These are phyloP conservation scores for Suillus tomentosus DNA, from an alignment of 768 basidiomycete species.

Conservation along the genomic window DNA sequence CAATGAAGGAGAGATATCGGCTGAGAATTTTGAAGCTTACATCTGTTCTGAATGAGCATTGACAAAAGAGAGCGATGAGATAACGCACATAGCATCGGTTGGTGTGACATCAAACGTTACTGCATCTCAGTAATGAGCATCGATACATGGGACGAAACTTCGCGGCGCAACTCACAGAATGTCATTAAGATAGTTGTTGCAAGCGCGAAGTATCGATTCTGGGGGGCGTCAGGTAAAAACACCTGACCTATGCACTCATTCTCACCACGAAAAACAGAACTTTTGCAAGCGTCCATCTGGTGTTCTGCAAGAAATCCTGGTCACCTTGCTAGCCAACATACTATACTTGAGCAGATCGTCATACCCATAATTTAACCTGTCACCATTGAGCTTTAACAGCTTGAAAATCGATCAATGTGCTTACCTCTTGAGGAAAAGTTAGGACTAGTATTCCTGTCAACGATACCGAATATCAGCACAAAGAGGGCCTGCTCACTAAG, in stretches of 20 bases:
- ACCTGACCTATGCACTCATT: background rate
- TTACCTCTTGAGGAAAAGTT: slow-evolving; percentile 13
- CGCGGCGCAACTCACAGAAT: slow-evolving; percentile 3
- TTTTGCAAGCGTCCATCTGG: slow-evolving; percentile 7
- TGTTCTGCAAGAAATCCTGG: background rate
- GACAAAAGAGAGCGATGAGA: background rate
- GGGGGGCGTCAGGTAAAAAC: background rate
- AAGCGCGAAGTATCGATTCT: slow-evolving; percentile 15
- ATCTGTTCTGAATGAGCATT: slow-evolving; percentile 2
- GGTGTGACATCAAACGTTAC: slow-evolving; percentile 3
- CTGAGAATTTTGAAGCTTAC: background rate
- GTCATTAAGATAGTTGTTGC: slow-evolving; percentile 1
- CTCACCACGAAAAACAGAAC: slow-evolving; percentile 9
- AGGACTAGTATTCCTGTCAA: slow-evolving; percentile 5
- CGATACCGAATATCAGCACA: background rate
- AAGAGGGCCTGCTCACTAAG: slow-evolving; percentile 2
- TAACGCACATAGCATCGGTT: slow-evolving; percentile 4
- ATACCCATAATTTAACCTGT: slow-evolving; percentile 15
- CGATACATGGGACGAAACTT: background rate
- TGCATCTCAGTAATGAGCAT: background rate
- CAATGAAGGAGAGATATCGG: background rate
- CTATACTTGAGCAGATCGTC: background rate
- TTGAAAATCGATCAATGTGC: background rate
- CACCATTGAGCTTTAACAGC: too few species aligned
- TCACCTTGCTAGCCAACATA: background rate